These are phyloP conservation scores for Capsella rubella DNA, from an alignment of 441 rosid genomes.

Conservation along the genomic window DNA sequence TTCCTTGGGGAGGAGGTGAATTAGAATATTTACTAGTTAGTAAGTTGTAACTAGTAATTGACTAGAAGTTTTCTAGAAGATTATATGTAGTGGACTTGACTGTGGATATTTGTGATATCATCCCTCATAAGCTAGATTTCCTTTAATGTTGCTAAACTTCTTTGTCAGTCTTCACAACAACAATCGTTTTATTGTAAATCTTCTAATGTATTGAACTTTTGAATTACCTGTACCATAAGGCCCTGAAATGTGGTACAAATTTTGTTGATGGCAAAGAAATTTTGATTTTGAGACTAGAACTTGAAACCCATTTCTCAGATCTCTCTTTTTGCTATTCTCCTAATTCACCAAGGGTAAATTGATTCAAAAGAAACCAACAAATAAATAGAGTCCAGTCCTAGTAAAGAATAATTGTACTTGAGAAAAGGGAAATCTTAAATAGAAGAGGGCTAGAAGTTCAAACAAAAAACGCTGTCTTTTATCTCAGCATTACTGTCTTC, in stretches of 20 bases:
- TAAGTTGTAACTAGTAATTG: not conserved
- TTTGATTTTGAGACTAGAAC: not conserved
- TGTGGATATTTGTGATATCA: not conserved
- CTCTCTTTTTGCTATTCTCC: conserved; percentile 4
- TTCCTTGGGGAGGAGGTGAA: not conserved
- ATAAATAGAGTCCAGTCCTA: not conserved
- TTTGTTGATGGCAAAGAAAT: conserved; percentile 7
- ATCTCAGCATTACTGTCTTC: conserved; percentile 7
- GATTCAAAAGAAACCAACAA: conserved; percentile 4
- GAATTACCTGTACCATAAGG: not conserved
- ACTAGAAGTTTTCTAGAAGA: not conserved
- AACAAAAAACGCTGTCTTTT: not conserved
- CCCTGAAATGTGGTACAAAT: not conserved
- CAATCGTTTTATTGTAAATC: not conserved
- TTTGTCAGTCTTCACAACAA: not conserved
- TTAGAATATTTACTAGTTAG: not conserved
- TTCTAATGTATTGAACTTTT: not conserved
- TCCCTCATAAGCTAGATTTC: not conserved
- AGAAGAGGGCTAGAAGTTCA: not conserved
- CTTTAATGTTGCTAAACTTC: not conserved
- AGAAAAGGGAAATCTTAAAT: not conserved
- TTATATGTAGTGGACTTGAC: not conserved
- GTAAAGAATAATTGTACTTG: conserved; percentile 5
- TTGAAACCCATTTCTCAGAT: conserved; percentile 8
- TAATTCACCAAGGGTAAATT: not conserved